Evolutionary conservation across 768 basidiomycete species (phyloP), one percentile per base, ranked within the genome.

Genomic region (Collybia sp.): DNA sequence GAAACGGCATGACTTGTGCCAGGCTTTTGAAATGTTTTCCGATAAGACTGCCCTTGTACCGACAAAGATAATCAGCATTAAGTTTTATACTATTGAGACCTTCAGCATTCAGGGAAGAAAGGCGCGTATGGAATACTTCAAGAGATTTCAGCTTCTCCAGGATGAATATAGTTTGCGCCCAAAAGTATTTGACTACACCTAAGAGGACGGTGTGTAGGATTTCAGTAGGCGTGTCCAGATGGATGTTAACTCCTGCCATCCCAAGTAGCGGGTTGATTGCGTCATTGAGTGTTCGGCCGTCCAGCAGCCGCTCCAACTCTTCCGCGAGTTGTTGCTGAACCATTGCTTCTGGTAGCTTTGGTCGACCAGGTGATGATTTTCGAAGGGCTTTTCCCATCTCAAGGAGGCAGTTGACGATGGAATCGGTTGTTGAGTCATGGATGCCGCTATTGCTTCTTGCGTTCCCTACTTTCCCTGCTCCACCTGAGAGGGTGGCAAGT

Each of bases 111-210:
- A 37, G 13, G 13, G 35, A 37, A 3, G 13, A n/a, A 13, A 37
- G 35, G 13, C 35, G 35, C 17, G 35, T n/a, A n/a, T 37, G 35
- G 17, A 37, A 37, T 18, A 37, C 6, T 18, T 30, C 0, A 51
- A 66, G 45, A 0, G 47, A 15, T 1, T 62, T 45, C 1, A 15
- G 18, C 39, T 62, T 62, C 6, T 62, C 58, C 1, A 67, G 55
- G 0, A 62, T 56, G 61, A 35, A 44, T 8, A 50, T 15, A 1
- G 44, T 53, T 31, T 53, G 52, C 12, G 33, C 47, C 53, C 53
- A 70, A 19, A 61, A 59, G 30, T 70, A 70, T 35, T 69, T 70
- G 12, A 67, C 51, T 2, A 65, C 41, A 6, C 67, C 62, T 1
- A 69, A 57, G 1, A 68, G 55, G 3, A 64, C 52, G 0, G 58